phyloP scores from a whole-genome alignment of 345 rosid genomes.

The Salix suchowensis region DNA sequence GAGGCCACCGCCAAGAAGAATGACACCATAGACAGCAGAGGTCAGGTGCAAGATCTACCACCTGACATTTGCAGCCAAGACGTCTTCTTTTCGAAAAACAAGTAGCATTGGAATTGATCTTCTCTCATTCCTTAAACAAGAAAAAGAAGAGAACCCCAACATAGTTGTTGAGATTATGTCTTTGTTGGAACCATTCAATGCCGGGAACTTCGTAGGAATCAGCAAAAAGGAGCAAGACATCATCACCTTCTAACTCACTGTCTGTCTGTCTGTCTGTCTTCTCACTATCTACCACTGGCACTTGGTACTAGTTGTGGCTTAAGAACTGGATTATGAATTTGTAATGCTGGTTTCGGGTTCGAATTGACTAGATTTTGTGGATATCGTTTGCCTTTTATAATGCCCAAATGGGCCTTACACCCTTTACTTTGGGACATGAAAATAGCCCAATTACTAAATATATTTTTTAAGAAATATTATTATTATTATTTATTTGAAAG shows the following conservation, averaged over 20 bases:
- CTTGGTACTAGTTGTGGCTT: neutral
- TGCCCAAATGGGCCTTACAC: neutral
- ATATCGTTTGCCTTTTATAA: neutral
- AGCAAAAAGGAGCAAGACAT: neutral
- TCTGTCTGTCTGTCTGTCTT: neutral
- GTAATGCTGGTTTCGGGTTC: neutral
- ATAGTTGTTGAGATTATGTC: neutral
- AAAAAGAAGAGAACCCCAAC: neutral
- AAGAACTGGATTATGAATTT: neutral
- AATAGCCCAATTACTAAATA: neutral
- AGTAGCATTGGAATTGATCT: constrained; percentile 4
- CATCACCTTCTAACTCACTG: neutral
- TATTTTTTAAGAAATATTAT: neutral
- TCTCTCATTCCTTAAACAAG: neutral
- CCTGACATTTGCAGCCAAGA: constrained; percentile 47
- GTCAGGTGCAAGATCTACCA: constrained; percentile 60
- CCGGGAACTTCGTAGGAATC: neutral
- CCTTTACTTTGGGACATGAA: neutral
- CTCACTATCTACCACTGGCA: neutral
- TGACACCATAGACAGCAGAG: constrained; percentile 61
- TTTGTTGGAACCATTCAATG: neutral
- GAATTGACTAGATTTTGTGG: neutral
- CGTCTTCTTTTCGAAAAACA: constrained; percentile 8
- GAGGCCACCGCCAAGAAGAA: constrained; percentile 72
- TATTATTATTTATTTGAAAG: too few relatives aligned